phyloP scores from a whole-genome alignment of 1,284 basidiomycete genomes.

The Austropuccinia psidii region DNA sequence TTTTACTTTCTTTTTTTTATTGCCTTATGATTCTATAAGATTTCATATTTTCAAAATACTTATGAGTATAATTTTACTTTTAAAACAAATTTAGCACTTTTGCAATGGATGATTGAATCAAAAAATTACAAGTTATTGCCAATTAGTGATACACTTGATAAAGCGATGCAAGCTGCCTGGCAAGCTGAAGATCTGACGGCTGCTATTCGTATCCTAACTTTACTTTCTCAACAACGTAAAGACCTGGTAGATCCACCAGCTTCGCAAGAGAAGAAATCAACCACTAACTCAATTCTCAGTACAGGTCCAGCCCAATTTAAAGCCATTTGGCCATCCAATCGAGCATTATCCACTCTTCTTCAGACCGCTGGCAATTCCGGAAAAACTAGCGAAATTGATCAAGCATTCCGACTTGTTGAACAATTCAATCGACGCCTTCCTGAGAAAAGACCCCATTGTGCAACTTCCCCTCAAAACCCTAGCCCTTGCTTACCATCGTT shows the following conservation, averaged over 20 bases:
- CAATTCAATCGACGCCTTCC: neutral
- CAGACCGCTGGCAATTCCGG: constrained; percentile 11
- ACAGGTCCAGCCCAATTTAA: too few relatives aligned
- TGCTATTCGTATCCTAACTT: neutral
- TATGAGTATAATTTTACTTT: too few relatives aligned
- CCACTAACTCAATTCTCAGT: neutral
- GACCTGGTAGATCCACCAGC: neutral
- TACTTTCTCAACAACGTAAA: neutral
- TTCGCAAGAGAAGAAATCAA: neutral
- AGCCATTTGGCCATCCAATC: too few relatives aligned
- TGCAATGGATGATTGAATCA: constrained; percentile 30
- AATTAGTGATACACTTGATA: constrained; percentile 23
- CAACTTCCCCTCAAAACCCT: neutral
- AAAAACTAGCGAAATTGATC: neutral
- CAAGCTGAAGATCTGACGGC: constrained; percentile 5
- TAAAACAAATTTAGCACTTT: too few relatives aligned
- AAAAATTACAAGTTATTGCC: constrained; percentile 10
- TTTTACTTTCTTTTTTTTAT: neutral
- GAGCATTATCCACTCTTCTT: constrained; percentile 8
- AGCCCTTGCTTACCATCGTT: neutral
- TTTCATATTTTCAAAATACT: too few relatives aligned
- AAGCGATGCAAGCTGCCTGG: constrained; percentile 32
- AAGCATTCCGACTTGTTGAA: neutral
- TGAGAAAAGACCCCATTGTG: neutral
- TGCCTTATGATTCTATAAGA: too few relatives aligned